These are phyloP conservation scores for Tuber umbilicatum DNA, from an alignment of 495 filamentous ascomycete genomes.

Conservation along the genomic window DNA sequence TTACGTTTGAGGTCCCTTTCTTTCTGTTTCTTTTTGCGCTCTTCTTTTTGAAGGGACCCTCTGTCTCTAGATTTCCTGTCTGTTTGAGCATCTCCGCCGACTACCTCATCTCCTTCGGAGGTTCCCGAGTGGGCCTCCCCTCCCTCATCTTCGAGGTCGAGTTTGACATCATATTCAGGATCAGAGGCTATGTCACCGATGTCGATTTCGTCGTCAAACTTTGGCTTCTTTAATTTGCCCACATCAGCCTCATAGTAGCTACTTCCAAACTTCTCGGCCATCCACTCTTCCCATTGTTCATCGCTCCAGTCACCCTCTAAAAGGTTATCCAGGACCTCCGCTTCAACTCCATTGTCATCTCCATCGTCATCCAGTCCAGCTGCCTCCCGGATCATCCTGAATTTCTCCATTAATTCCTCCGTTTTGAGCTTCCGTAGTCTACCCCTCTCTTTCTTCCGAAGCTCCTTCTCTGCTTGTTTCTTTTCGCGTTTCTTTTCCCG, in stretches of 20 bases:
- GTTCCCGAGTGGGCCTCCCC: conserved; percentile 39
- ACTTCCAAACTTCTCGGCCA: conserved; percentile 78
- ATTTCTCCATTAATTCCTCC: conserved; percentile 75
- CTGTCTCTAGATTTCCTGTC: conserved; percentile 53
- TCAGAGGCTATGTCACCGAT: conserved; percentile 87
- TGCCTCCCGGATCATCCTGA: conserved; percentile 75
- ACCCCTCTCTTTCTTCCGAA: conserved; percentile 72
- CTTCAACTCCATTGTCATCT: conserved; percentile 59
- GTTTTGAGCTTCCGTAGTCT: conserved; percentile 78
- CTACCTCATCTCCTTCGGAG: conserved; percentile 23
- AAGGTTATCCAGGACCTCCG: conserved; percentile 72
- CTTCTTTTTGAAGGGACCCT: conserved; percentile 59
- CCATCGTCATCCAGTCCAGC: conserved; percentile 66
- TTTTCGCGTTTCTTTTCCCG: conserved; percentile 68
- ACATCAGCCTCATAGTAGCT: conserved; percentile 72
- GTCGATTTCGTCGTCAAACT: conserved; percentile 94
- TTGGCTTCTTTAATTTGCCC: conserved; percentile 74
- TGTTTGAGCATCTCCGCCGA: conserved; percentile 24
- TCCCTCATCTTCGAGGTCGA: conserved; percentile 34
- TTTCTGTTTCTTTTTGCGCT: conserved; percentile 62
- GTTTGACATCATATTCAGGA: conserved; percentile 50
- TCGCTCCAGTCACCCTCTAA: conserved; percentile 82
- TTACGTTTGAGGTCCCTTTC: conserved; percentile 70
- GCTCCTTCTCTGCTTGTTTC: conserved; percentile 69
- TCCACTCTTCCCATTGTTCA: conserved; percentile 78